Conservation (phyloP, 306 rosid genomes). For the Lagenaria siceraria region DNA sequence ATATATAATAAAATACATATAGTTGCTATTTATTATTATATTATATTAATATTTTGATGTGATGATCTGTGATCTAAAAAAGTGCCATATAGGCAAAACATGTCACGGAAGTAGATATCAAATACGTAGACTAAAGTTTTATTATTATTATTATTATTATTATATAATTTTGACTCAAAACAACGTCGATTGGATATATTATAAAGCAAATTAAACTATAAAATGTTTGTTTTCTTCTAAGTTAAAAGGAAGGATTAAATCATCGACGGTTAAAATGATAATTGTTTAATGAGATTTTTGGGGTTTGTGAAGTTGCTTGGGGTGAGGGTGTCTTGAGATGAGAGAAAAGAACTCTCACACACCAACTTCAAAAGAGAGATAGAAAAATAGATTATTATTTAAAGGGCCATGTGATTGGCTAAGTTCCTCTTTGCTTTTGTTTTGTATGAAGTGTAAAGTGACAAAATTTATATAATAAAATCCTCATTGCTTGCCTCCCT, state of each 20-base stretch:
- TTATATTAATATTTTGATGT: neutral
- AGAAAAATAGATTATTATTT: neutral
- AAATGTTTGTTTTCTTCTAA: too few relatives aligned
- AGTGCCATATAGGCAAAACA: neutral
- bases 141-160: too few relatives aligned
- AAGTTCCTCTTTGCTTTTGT: neutral
- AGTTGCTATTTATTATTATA: neutral
- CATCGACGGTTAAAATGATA: too few relatives aligned
- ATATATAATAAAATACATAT: neutral
- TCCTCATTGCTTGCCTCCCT: neutral
- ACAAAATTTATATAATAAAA: neutral
- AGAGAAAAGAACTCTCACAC: slow-evolving; percentile 54
- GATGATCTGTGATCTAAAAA: neutral
- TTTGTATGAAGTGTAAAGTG: neutral
- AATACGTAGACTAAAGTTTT: neutral
- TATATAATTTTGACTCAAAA: neutral
- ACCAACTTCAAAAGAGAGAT: neutral
- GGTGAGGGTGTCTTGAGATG: slow-evolving; percentile 51
- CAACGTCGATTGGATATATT: neutral
- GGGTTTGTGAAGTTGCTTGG: slow-evolving; percentile 35
- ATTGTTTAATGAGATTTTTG: neutral
- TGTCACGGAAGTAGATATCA: neutral
- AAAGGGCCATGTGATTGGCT: neutral
- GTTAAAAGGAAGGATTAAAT: too few relatives aligned
- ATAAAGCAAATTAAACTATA: too few relatives aligned